phyloP scores from a whole-genome alignment of 78 protist genomes.

The Emiliania huxleyi region DNA sequence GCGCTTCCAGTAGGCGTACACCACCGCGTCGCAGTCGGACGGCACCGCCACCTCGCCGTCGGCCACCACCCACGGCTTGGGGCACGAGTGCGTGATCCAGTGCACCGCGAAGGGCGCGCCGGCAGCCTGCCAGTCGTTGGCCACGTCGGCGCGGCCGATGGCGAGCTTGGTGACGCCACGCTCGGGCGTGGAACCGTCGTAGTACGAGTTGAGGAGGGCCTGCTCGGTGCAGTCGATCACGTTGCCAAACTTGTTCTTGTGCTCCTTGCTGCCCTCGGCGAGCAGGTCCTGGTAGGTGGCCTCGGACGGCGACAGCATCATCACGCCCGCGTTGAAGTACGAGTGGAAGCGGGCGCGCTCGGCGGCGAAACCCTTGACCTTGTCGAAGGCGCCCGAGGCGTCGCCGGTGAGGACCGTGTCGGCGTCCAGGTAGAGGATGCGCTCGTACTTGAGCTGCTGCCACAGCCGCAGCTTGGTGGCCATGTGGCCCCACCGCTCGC shows the following conservation, averaged over 20 bases:
- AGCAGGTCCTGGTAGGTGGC: neutral
- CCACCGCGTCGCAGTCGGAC: neutral
- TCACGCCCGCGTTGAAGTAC: constrained; percentile 12
- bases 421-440: constrained; percentile 16
- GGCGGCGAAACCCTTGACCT: neutral
- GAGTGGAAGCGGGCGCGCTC: neutral
- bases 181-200: neutral
- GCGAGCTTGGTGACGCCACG: neutral
- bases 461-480: constrained; percentile 32
- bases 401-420: constrained; percentile 7
- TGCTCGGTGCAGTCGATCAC: constrained; percentile 21
- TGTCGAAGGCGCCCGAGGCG: neutral
- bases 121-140: neutral
- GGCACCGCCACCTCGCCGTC: neutral
- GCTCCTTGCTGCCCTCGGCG: neutral
- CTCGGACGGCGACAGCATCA: neutral
- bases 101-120: constrained; percentile 1
- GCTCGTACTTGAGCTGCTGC: neutral
- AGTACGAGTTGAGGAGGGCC: constrained; percentile 1
- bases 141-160: constrained; percentile 4
- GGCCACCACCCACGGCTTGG: constrained; percentile 23
- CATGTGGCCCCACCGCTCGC: constrained; percentile 32
- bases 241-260: neutral
- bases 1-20: neutral
- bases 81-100: constrained; percentile 17